These are phyloP conservation scores for Chamaecrista fasciculata DNA, from an alignment of 306 rosid genomes.

Conservation along the genomic window DNA sequence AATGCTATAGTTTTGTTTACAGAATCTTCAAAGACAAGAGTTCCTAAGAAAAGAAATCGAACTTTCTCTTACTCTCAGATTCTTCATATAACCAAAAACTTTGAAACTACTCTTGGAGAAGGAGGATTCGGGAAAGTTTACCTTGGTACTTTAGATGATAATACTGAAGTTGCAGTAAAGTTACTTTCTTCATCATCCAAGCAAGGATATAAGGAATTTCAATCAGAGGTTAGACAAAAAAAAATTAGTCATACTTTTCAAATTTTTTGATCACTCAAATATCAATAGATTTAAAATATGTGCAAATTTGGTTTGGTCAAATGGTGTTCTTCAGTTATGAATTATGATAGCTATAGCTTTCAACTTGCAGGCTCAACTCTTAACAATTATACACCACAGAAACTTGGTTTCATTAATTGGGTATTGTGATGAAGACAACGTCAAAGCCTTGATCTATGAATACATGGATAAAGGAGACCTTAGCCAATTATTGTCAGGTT, in stretches of 20 bases:
- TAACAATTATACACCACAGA: slow-evolving; percentile 38
- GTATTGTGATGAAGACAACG: slow-evolving; percentile 31
- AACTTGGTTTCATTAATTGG: slow-evolving; percentile 38
- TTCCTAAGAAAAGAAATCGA: neutral
- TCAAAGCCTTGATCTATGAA: slow-evolving; percentile 26
- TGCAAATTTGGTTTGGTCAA: neutral
- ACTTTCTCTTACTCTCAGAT: neutral
- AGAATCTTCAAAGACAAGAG: neutral
- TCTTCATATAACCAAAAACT: slow-evolving; percentile 1
- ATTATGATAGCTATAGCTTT: neutral
- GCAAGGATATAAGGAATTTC: slow-evolving; percentile 32
- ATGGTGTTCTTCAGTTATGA: too few species aligned
- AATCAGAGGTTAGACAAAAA: neutral
- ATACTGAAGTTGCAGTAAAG: neutral
- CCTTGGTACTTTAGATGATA: neutral
- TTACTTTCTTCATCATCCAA: neutral
- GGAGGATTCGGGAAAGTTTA: slow-evolving; percentile 41
- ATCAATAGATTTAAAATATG: neutral
- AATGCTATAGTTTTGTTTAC: neutral
- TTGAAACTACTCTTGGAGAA: slow-evolving; percentile 13
- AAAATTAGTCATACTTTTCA: neutral
- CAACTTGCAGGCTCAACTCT: slow-evolving; percentile 40
- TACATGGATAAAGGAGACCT: slow-evolving; percentile 24
- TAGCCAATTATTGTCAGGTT: slow-evolving; percentile 29
- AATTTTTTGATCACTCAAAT: neutral